A percentile compares a stretch with the other conserved stretches of the same genome.
Conservation (phyloP, 2,329 filamentous ascomycete species). For the Ascochyta lentis region DNA sequence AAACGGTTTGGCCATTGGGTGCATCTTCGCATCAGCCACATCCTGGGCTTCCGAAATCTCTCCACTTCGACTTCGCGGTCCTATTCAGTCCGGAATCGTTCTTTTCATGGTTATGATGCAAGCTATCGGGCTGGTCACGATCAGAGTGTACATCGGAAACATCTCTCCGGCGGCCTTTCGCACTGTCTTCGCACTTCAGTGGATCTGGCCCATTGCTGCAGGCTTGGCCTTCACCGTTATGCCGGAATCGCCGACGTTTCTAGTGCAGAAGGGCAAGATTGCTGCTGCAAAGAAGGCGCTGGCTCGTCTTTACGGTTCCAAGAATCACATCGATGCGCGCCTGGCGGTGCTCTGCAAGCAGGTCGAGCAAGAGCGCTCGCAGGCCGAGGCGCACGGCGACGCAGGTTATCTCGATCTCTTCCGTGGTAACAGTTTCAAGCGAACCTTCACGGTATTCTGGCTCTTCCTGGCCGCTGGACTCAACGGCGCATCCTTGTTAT, state of each 20-base stretch:
- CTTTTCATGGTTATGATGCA: constrained; percentile 15
- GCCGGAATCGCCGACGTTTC: constrained; percentile 15
- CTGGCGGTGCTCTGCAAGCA: constrained; percentile 6
- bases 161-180: constrained; percentile 4
- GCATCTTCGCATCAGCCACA: constrained; percentile 12
- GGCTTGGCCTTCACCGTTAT: constrained; percentile 2
- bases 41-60: constrained; percentile 17
- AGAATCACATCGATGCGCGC: constrained; percentile 10
- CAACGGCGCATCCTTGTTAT: constrained; percentile 10
- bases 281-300: constrained; percentile 6
- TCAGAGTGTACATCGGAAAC: constrained; percentile 9
- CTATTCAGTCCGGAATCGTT: constrained; percentile 12
- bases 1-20: constrained; percentile 14
- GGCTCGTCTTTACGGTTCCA: constrained; percentile 5
- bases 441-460: constrained; percentile 15
- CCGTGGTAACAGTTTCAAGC: constrained; percentile 8
- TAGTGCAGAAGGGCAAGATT: constrained; percentile 12
- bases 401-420: constrained; percentile 12
- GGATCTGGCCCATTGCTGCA: constrained; percentile 10
- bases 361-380: constrained; percentile 2
- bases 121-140: constrained; percentile 11
- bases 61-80: constrained; percentile 13
- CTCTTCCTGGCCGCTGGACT: constrained; percentile 15
- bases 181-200: constrained; percentile 9
- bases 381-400: constrained; percentile 4